A percentile compares a stretch with the other conserved stretches of the same genome.
Evolutionary conservation across 2,329 filamentous ascomycete genomes (phyloP).

Genomic region (Aschersonia sp.): DNA sequence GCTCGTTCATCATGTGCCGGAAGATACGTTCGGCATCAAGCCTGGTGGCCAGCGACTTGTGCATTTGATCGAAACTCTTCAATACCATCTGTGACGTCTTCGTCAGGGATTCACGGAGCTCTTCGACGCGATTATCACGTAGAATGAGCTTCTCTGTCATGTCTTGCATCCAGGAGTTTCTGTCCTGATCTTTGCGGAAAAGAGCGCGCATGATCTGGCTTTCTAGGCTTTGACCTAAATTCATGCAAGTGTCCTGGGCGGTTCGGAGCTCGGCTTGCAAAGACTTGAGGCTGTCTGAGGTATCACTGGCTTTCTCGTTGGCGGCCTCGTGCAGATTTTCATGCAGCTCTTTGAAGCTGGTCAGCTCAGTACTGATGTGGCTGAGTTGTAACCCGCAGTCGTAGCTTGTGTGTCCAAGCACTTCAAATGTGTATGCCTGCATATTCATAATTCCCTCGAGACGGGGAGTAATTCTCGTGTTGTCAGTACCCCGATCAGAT

Average conservation of each 20-base stretch:
- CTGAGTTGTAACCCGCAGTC: conserved; percentile 2
- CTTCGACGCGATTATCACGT: not conserved
- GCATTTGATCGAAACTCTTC: conserved; percentile 1
- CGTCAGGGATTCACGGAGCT: not conserved
- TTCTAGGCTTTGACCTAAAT: conserved; percentile 1
- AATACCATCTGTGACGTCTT: not conserved
- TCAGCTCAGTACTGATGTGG: not conserved
- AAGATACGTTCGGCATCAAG: conserved; percentile 7
- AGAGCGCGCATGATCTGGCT: not conserved
- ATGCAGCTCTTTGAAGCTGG: not conserved
- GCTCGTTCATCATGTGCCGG: conserved; percentile 5
- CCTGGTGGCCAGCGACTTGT: conserved; percentile 1
- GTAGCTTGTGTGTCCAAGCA: conserved; percentile 1
- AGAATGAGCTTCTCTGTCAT: not conserved
- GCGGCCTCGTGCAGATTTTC: conserved; percentile 1
- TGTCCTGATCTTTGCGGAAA: not conserved
- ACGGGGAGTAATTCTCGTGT: conserved; percentile 2
- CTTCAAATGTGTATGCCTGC: conserved; percentile 2
- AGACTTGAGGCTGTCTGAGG: not conserved
- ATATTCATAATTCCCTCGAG: conserved; percentile 1
- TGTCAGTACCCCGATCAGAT: not conserved
- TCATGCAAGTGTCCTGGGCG: not conserved
- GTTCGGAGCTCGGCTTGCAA: not conserved
- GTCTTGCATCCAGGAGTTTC: conserved; percentile 1
- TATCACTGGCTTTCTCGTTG: not conserved